A percentile compares a stretch with the other conserved stretches of the same genome.
phyloP scores from a whole-genome alignment of 495 filamentous ascomycete genomes.

The Penicillium roqueforti region DNA sequence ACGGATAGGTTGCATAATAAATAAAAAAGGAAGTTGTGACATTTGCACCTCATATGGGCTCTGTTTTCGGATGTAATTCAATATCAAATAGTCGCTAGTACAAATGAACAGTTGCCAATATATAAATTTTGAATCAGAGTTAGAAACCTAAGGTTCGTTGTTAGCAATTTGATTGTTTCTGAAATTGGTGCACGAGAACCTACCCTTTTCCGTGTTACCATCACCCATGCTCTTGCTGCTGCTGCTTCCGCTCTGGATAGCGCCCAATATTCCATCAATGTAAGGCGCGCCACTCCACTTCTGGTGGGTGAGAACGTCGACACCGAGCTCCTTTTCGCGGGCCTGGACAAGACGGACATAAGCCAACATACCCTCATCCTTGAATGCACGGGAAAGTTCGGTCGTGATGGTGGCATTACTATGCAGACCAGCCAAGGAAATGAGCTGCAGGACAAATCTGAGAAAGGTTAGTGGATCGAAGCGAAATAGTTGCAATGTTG shows the following conservation, averaged over 20 bases:
- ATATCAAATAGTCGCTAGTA: neutral
- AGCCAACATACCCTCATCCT: constrained; percentile 87
- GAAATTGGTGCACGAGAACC: constrained; percentile 9
- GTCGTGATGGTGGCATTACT: constrained; percentile 81
- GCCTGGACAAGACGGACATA: constrained; percentile 89
- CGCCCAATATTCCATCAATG: constrained; percentile 87
- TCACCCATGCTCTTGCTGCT: constrained; percentile 79
- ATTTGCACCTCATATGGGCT: neutral
- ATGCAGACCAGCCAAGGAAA: constrained; percentile 88
- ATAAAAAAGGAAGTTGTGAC: neutral
- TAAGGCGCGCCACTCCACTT: constrained; percentile 95
- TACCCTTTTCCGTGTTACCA: constrained; percentile 67
- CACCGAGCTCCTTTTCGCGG: constrained; percentile 85
- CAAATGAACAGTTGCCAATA: neutral
- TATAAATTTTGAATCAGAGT: neutral
- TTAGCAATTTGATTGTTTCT: neutral
- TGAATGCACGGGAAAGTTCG: constrained; percentile 79
- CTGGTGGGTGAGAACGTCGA: constrained; percentile 95
- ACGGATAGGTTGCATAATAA: neutral
- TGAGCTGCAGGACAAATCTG: constrained; percentile 84
- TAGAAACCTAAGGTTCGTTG: neutral
- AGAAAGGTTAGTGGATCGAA: constrained; percentile 6
- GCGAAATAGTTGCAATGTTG: neutral
- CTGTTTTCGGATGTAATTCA: neutral
- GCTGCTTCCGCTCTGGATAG: constrained; percentile 87